These are phyloP conservation scores for Elsinoe perseae DNA, from an alignment of 2,329 filamentous ascomycete genomes.

Conservation along the genomic window DNA sequence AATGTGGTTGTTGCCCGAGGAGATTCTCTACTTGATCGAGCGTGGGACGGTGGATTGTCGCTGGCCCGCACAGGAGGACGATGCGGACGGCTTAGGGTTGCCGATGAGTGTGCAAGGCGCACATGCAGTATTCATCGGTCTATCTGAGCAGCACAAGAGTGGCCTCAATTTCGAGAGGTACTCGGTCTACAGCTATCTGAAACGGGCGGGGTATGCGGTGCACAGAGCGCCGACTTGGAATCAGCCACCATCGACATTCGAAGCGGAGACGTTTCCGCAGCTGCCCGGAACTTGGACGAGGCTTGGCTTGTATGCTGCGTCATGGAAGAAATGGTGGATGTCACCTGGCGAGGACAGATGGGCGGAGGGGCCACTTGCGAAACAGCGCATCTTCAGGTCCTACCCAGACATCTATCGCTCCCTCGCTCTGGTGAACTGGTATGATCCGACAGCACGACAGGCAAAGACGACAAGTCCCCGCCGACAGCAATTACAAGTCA, in stretches of 20 bases:
- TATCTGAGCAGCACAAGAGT: constrained; percentile 46
- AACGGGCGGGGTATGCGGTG: constrained; percentile 73
- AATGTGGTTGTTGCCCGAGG: constrained; percentile 82
- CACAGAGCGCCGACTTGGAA: constrained; percentile 54
- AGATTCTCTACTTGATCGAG: constrained; percentile 83
- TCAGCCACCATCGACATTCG: constrained; percentile 20
- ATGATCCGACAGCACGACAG: constrained; percentile 48
- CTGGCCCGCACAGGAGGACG: constrained; percentile 53
- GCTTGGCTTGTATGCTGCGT: constrained; percentile 11
- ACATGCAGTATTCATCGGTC: constrained; percentile 74
- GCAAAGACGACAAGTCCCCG: constrained; percentile 22
- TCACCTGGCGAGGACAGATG: constrained; percentile 14
- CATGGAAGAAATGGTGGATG: constrained; percentile 10
- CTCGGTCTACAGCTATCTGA: constrained; percentile 79
- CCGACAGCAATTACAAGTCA: constrained; percentile 57
- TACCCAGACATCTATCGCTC: constrained; percentile 61
- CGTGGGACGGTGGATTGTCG: constrained; percentile 78
- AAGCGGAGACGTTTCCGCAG: constrained; percentile 23
- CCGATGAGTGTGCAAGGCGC: constrained; percentile 87
- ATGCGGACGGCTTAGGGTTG: constrained; percentile 52
- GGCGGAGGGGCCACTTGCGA: background rate
- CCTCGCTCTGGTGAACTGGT: constrained; percentile 63
- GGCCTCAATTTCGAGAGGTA: constrained; percentile 67
- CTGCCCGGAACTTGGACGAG: constrained; percentile 5
- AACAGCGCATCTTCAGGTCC: constrained; percentile 15